A percentile compares a stretch with the other conserved stretches of the same genome.
phyloP scores from a whole-genome alignment of 352 stramenopile genomes.

The Thalassiosira pacifica region DNA sequence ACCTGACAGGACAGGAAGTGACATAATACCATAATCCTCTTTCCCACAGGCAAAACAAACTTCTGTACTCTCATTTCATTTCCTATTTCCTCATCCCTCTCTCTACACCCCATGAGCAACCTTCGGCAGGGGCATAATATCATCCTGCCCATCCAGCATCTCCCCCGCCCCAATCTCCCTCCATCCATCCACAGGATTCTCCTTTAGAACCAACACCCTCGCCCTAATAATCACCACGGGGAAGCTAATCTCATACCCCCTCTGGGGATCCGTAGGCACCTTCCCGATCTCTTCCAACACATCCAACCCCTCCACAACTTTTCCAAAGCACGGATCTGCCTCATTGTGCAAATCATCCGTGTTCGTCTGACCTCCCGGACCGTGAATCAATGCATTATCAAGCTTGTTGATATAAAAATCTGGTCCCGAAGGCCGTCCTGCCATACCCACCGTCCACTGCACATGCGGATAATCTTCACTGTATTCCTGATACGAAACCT shows the following conservation, averaged over 20 bases:
- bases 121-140: slow-evolving; percentile 5
- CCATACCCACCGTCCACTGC: slow-evolving; percentile 84
- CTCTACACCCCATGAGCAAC: background rate
- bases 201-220: slow-evolving; percentile 24
- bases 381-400: slow-evolving; percentile 83
- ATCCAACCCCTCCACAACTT: slow-evolving; percentile 66
- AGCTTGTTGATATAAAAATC: slow-evolving; percentile 87
- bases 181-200: slow-evolving; percentile 29
- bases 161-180: slow-evolving; percentile 3
- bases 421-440: slow-evolving; percentile 80
- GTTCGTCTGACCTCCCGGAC: slow-evolving; percentile 78
- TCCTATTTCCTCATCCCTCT: too few species aligned
- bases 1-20: too few species aligned
- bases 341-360: slow-evolving; percentile 82
- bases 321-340: slow-evolving; percentile 87
- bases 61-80: too few species aligned
- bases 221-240: slow-evolving; percentile 33
- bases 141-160: slow-evolving; percentile 2
- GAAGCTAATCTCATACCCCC: slow-evolving; percentile 1
- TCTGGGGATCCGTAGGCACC: slow-evolving; percentile 22
- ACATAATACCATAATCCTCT: too few species aligned
- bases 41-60: too few species aligned
- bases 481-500: slow-evolving; percentile 87
- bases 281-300: slow-evolving; percentile 58
- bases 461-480: slow-evolving; percentile 75